Evolutionary conservation across 345 rosid genomes (phyloP).

Genomic region (Pelargonium nanum): DNA sequence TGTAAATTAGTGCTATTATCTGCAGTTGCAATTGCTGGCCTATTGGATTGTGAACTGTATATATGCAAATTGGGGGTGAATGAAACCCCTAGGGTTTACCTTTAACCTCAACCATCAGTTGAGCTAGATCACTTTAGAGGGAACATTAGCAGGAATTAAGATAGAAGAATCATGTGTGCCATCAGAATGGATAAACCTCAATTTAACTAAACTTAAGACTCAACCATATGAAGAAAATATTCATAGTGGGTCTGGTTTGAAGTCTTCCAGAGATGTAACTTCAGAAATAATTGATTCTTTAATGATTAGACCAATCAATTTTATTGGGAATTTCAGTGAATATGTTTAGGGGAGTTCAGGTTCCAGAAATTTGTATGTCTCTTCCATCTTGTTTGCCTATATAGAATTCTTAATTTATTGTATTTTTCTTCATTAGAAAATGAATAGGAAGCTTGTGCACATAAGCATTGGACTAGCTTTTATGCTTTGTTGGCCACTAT

Average conservation of each 20-base stretch:
- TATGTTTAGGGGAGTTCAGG: background rate
- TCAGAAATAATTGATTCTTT: too few species aligned
- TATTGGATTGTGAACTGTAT: too few species aligned
- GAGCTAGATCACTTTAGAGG: background rate
- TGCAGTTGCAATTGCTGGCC: too few species aligned
- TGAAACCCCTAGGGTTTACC: background rate
- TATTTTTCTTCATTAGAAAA: slow-evolving; percentile 32
- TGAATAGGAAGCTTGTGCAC: slow-evolving; percentile 86
- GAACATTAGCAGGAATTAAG: background rate
- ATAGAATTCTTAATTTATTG: background rate
- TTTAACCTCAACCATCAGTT: background rate
- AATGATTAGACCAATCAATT: too few species aligned
- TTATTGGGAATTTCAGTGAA: background rate
- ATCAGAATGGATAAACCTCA: background rate
- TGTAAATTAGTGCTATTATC: too few species aligned
- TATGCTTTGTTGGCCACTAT: slow-evolving; percentile 86
- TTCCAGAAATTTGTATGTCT: background rate
- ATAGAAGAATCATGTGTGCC: background rate
- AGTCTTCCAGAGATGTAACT: background rate
- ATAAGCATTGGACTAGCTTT: slow-evolving; percentile 69
- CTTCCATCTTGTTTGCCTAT: too few species aligned
- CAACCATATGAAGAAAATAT: background rate
- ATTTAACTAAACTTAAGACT: background rate
- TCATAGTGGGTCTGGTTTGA: background rate
- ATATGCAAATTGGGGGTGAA: too few species aligned